Conservation (phyloP, 257 asterid genomes). For the Salvia miltiorrhiza region DNA sequence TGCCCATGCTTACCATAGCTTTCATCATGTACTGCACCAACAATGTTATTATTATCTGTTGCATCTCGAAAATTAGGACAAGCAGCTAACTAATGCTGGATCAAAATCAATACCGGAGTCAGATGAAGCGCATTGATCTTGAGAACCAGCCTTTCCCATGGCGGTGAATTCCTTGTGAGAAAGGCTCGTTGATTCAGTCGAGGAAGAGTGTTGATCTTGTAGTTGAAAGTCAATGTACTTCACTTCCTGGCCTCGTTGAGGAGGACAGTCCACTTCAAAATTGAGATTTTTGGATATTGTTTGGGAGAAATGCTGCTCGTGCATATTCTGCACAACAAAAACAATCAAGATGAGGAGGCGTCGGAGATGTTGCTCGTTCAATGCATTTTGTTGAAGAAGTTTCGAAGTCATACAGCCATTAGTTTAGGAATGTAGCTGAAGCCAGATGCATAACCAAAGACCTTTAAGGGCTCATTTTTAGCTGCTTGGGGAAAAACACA, state of each 20-base stretch:
- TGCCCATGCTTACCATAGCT: constrained; percentile 45
- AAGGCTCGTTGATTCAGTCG: constrained; percentile 40
- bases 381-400: constrained; percentile 19
- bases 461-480: constrained; percentile 11
- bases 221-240: constrained; percentile 38
- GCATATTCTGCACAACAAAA: constrained; percentile 30
- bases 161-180: constrained; percentile 33
- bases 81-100: background rate
- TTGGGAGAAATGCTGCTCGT: constrained; percentile 28
- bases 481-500: constrained; percentile 17
- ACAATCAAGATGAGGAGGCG: constrained; percentile 16
- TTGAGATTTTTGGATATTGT: constrained; percentile 23
- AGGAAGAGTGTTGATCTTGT: constrained; percentile 38
- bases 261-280: constrained; percentile 31
- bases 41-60: background rate
- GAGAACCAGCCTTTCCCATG: constrained; percentile 51
- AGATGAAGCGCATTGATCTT: constrained; percentile 63
- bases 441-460: constrained; percentile 25
- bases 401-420: constrained; percentile 36
- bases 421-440: constrained; percentile 28
- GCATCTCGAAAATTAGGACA: no score
- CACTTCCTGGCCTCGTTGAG: constrained; percentile 30
- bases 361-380: background rate
- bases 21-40: constrained; percentile 45
- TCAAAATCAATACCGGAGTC: constrained; percentile 45